These are phyloP conservation scores for Lentinus brumalis DNA, from an alignment of 768 basidiomycete genomes.

Conservation along the genomic window DNA sequence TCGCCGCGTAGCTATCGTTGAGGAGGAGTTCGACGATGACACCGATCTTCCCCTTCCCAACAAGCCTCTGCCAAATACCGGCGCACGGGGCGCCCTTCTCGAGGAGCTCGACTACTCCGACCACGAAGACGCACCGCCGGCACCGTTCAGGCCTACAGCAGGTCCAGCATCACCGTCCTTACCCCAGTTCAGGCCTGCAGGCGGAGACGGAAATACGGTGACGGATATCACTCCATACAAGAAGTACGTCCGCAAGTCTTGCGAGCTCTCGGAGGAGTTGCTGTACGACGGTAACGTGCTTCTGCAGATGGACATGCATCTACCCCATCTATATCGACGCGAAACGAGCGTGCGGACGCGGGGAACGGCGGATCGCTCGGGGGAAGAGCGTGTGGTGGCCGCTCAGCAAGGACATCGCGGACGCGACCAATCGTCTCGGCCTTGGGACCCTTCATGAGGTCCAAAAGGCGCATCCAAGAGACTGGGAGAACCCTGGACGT, in stretches of 20 bases:
- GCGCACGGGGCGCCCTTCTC: slow-evolving; percentile 73
- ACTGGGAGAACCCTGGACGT: slow-evolving; percentile 98
- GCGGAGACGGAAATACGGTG: slow-evolving; percentile 40
- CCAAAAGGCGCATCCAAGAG: slow-evolving; percentile 87
- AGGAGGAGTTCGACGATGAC: slow-evolving; percentile 88
- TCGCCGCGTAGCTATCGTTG: slow-evolving; percentile 66
- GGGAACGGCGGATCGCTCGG: slow-evolving; percentile 79
- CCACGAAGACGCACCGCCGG: slow-evolving; percentile 21
- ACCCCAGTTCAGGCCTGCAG: slow-evolving; percentile 28
- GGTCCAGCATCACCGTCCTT: slow-evolving; percentile 59
- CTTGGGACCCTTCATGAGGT: slow-evolving; percentile 87
- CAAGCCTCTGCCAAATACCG: slow-evolving; percentile 64
- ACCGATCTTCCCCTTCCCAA: slow-evolving; percentile 85
- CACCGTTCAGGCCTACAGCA: slow-evolving; percentile 29
- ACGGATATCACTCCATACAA: slow-evolving; percentile 85
- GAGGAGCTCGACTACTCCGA: slow-evolving; percentile 72
- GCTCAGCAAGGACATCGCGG: slow-evolving; percentile 88
- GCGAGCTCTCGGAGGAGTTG: neutral
- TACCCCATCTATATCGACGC: slow-evolving; percentile 98
- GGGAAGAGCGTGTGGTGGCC: slow-evolving; percentile 92
- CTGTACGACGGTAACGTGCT: slow-evolving; percentile 2
- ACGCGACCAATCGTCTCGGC: slow-evolving; percentile 76
- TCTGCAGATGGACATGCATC: slow-evolving; percentile 85
- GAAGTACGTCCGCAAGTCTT: slow-evolving; percentile 51
- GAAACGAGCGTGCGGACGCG: slow-evolving; percentile 83